Evolutionary conservation across 2,329 filamentous ascomycete genomes (phyloP).

Genomic region (Pseudogymnoascus sp.): DNA sequence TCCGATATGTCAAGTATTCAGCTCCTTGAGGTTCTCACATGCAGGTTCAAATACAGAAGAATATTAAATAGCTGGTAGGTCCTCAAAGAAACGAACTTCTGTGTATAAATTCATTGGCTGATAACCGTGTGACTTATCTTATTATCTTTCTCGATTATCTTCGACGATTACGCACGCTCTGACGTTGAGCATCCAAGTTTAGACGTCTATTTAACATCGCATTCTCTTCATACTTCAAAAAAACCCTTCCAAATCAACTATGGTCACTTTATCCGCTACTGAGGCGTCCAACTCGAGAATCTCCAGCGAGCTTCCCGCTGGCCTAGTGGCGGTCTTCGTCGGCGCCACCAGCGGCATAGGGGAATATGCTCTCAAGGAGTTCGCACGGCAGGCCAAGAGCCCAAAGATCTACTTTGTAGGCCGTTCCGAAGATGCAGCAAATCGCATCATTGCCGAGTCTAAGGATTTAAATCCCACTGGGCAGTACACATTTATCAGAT

Average conservation of each 20-base stretch:
- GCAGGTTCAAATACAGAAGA: neutral
- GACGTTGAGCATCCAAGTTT: neutral
- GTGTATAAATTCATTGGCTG: neutral
- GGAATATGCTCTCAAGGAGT: constrained; percentile 34
- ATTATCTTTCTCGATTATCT: neutral
- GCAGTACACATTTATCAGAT: constrained; percentile 33
- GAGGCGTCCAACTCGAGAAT: constrained; percentile 29
- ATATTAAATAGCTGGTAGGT: neutral
- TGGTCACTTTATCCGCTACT: constrained; percentile 29
- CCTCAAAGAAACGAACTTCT: neutral
- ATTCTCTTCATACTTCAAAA: neutral
- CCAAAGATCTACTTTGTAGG: constrained; percentile 40
- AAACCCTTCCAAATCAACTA: constrained; percentile 17
- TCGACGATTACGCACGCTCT: neutral
- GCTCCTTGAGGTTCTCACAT: neutral
- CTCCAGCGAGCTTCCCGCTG: constrained; percentile 26
- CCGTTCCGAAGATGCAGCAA: constrained; percentile 32
- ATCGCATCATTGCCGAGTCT: constrained; percentile 33
- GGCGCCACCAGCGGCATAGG: constrained; percentile 44
- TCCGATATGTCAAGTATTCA: neutral
- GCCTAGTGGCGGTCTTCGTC: constrained; percentile 40
- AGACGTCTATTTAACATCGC: neutral
- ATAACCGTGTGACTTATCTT: neutral
- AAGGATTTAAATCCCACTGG: constrained; percentile 34
- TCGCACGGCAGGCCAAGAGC: constrained; percentile 30